A percentile compares a stretch with the other conserved stretches of the same genome.
Conservation (phyloP, 257 asterid genomes). For the Solanum pennellii region DNA sequence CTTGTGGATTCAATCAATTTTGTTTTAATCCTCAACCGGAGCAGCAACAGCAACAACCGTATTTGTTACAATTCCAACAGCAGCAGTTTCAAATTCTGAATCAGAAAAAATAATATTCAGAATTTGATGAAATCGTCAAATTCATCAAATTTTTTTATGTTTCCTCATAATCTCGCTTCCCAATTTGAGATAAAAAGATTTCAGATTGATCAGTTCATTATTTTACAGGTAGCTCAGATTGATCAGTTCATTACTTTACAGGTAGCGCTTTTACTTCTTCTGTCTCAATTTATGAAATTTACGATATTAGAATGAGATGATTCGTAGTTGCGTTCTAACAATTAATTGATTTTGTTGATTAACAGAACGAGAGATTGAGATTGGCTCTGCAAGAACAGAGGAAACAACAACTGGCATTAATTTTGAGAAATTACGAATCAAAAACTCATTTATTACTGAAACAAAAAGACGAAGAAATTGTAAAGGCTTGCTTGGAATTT, state of each 20-base stretch:
- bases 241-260: too few species aligned
- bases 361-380: conserved; percentile 57
- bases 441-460: conserved; percentile 14
- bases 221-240: conserved; percentile 30
- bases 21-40: conserved; percentile 6
- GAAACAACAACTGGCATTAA: conserved; percentile 14
- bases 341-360: neutral
- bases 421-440: conserved; percentile 38
- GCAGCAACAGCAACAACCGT: neutral
- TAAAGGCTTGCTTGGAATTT: conserved; percentile 23
- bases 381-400: conserved; percentile 41
- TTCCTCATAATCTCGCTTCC: conserved; percentile 10
- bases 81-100: conserved; percentile 16
- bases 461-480: conserved; percentile 48
- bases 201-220: conserved; percentile 43
- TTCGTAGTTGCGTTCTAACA: neutral
- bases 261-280: too few species aligned
- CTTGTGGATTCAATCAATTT: conserved; percentile 20
- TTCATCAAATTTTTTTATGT: neutral
- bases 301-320: neutral
- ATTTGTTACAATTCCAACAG: neutral
- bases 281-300: neutral
- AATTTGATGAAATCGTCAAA: neutral
- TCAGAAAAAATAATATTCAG: conserved; percentile 5
- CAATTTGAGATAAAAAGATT: conserved; percentile 28